Evolutionary conservation across 2,329 filamentous ascomycete species (phyloP), one percentile per base, ranked within the genome.

Genomic region (Hypomyces rosellus): DNA sequence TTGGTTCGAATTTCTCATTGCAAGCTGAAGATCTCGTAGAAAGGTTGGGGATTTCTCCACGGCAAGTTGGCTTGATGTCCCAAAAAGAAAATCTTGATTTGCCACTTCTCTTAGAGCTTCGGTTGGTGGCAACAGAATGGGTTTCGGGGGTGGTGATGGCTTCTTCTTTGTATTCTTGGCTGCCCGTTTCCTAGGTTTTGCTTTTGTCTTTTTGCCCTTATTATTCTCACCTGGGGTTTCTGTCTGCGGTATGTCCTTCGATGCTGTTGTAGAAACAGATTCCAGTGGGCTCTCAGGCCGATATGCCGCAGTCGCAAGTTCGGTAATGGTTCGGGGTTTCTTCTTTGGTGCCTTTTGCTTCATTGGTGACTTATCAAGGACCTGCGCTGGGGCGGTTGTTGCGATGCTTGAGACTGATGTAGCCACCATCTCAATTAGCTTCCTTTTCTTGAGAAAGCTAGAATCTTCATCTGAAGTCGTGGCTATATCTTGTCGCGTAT

Each of bases 21-120:
- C 84, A 48, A 73, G 63, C 48, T 87, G 81, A 16, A 88, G 66
- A 42, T 86, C 78, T 30, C 77, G 75, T 14, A 88, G 65, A 20
- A 84, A 76, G 0, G 77, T 78, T 0, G 86, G 86, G 0, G 86
- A 88, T 34, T 89, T 81, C 50, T 89, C 86, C 49, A 77, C 72
- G 13, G 84, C 85, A 20, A 95, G 70, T 64, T 95, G 89, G 64
- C 89, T 95, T 1, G 86, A 91, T 0, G 89, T 93, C 1, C 89
- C 89, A 67, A 95, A 95, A 0, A 95, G 69, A 61, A 91, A 88
- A 53, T 90, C 82, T 63, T 93, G 89, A 1, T 78, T 73, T 3
- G 79, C 74, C 13, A 86, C 78, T 57, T 85, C 77, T 47, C 78
- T 78, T 40, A 85, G 67, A 1, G 88, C 89, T 20, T 85, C 78